Evolutionary conservation across 768 basidiomycete species (phyloP).

Genomic region (Suillus cothurnatus): DNA sequence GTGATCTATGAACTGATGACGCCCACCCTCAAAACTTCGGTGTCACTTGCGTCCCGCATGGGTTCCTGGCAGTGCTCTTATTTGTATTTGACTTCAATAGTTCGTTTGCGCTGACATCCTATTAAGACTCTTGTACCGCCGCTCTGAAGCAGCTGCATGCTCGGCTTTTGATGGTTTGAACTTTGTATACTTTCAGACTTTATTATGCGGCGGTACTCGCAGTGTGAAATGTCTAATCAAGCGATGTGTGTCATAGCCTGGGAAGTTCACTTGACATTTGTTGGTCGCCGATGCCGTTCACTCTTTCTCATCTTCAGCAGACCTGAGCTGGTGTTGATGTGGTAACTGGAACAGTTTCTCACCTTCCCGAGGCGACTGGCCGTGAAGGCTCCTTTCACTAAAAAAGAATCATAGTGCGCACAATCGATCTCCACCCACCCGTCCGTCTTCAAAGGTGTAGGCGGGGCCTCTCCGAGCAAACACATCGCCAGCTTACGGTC

Average conservation of each 20-base stretch:
- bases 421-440: not conserved
- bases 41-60: slow-evolving; percentile 26
- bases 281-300: not conserved
- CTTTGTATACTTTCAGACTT: not conserved
- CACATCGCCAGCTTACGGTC: not conserved
- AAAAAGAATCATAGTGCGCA: not conserved
- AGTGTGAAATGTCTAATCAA: not conserved
- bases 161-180: not conserved
- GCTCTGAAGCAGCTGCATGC: not conserved
- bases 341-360: not conserved
- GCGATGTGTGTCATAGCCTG: not conserved
- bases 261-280: not conserved
- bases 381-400: not conserved
- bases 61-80: slow-evolving; percentile 40
- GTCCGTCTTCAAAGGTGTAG: not conserved
- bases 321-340: not conserved
- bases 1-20: slow-evolving; percentile 8
- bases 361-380: not conserved
- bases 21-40: slow-evolving; percentile 33
- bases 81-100: slow-evolving; percentile 33
- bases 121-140: not conserved
- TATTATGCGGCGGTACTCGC: not conserved
- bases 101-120: slow-evolving; percentile 28
- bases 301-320: not conserved
- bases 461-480: not conserved